Evolutionary conservation across 2,329 filamentous ascomycete species (phyloP), one percentile per base, ranked within the genome.

Genomic region (Clarireedia hainanense): DNA sequence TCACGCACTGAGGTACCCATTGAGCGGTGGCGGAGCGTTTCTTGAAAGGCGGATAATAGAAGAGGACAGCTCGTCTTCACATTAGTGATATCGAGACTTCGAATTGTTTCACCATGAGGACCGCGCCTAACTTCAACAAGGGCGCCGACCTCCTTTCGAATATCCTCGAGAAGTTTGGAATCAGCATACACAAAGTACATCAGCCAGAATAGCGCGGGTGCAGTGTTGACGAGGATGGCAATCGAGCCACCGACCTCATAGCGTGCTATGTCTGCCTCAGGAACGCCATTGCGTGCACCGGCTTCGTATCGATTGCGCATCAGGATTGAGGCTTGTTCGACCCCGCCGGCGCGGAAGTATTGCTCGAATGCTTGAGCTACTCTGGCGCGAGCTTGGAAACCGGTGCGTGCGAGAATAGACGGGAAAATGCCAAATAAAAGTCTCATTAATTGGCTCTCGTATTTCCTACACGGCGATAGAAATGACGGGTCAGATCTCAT

Each of bases 171-270:
- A 0, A 71, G 58, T 0, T 40, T 37, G 0, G 68, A 65, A 39
- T 50, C 20, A 3, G 34, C 37, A 34, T 50, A 50, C 9, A 50
- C n/a, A 14, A 40, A 50, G 4, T 30, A 26, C 12, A 39, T 37
- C 7, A 40, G 7, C 47, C 47, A 40, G 60, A 75, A 75, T 0
- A 68, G 56, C 0, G 72, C 63, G 0, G 72, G 71, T 0, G 67
- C 64, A 1, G 71, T 74, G 51, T 75, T 77, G 17, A 69, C 69
- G 1, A 76, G 62, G 30, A 74, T 61, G 0, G 70, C 74, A 49
- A 75, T 67, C 1, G 69, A 68, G 2, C 69, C 68, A 10, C 70
- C 74, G 48, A 74, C 69, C 57, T 76, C 73, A 55, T 71, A 70
- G 39, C 70, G 60, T 9, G 52, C 45, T 4, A 49, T 42, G 24